Evolutionary conservation across 2,329 filamentous ascomycete species (phyloP), one percentile per base, ranked within the genome.

Genomic region (Onygena corvina): DNA sequence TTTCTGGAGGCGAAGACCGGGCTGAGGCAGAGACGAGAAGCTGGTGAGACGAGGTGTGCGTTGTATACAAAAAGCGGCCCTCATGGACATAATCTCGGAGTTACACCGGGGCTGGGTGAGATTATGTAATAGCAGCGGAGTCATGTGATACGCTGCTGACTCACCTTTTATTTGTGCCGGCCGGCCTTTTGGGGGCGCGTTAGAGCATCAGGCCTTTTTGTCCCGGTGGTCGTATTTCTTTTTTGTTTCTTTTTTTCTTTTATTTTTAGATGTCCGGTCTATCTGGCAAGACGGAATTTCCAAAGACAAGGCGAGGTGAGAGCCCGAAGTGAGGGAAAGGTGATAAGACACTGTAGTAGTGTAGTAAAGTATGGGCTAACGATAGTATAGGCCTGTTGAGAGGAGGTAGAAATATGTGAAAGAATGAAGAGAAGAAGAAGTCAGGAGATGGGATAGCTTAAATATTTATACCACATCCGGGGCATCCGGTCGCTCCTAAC

Each of bases 31-130:
- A 16, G 20, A 16, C 21, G 34, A 23, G n/a, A 14, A n/a, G 5
- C 38, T 8, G 20, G 12, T 25, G 38, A 20, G 27, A n/a, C 20
- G 8, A 42, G 14, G 11, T 1, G 35, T 11, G 11, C 1, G 35
- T 11, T 25, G 35, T 9, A 27, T 27, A 21, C 27, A 18, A 20
- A 25, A n/a, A 12, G 6, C 25, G 38, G 29, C 27, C n/a, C n/a
- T 29, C 27, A 42, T 42, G 21, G 38, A 42, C 27, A 42, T 21
- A 42, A n/a, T n/a, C n/a, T n/a, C n/a, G n/a, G n/a, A n/a, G n/a
- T n/a, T n/a, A n/a, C n/a, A n/a, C n/a, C n/a, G n/a, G n/a, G n/a
- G n/a, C n/a, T n/a, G n/a, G n/a, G n/a, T n/a, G n/a, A n/a, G n/a
- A n/a, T n/a, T n/a, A n/a, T n/a, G n/a, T n/a, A n/a, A n/a, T n/a